Evolutionary conservation across 257 asterid species (phyloP).

Genomic region (Solanum virginianum): DNA sequence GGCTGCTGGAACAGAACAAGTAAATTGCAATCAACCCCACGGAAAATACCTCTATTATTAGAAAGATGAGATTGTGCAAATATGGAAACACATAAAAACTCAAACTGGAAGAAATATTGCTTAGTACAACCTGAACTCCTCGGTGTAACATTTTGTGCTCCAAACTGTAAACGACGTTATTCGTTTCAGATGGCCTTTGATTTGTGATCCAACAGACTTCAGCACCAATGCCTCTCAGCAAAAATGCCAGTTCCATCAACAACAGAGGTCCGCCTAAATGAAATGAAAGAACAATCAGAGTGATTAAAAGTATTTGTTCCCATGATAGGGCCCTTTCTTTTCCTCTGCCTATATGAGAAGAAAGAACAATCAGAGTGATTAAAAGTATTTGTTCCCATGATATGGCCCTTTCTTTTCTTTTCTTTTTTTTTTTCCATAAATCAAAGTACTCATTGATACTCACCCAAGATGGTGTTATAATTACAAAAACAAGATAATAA

Average conservation of each 20-base stretch:
- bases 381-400: neutral
- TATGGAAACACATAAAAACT: neutral
- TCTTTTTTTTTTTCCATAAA: neutral
- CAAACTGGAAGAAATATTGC: neutral
- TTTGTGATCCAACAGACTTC: conserved; percentile 2
- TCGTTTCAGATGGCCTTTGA: conserved; percentile 3
- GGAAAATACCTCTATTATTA: neutral
- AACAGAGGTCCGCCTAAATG: conserved; percentile 4
- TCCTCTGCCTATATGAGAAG: neutral
- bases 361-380: neutral
- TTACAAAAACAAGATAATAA: neutral
- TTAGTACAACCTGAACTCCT: conserved; percentile 4
- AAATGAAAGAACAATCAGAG: neutral
- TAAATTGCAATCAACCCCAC: neutral
- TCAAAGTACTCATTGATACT: neutral
- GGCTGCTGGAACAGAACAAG: neutral
- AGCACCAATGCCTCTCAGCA: neutral
- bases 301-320: neutral
- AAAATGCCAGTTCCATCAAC: conserved; percentile 7
- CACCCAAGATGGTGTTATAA: neutral
- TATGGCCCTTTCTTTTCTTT: neutral
- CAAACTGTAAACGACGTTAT: conserved; percentile 16
- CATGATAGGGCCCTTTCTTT: neutral
- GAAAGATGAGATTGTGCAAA: neutral
- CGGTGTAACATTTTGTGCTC: conserved; percentile 15